Conservation (phyloP, 768 basidiomycete genomes). For the Phylloporus sp. region DNA sequence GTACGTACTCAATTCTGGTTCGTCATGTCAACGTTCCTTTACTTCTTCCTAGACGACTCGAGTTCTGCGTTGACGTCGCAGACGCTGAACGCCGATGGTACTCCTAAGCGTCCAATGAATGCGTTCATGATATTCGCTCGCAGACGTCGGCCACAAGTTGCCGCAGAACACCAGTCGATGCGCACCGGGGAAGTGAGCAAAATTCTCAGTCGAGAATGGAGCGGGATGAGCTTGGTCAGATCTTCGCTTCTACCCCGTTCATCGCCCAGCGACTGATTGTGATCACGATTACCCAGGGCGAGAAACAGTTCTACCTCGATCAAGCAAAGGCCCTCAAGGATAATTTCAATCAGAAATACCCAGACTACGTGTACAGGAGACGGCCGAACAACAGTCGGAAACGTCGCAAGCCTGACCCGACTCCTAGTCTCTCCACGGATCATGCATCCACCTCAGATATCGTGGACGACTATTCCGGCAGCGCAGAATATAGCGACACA, state of each 20-base stretch:
- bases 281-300: slow-evolving; percentile 40
- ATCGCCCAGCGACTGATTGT: slow-evolving; percentile 14
- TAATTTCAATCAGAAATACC: slow-evolving; percentile 78
- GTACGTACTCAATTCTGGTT: slow-evolving; percentile 26
- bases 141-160: slow-evolving; percentile 74
- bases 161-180: slow-evolving; percentile 84
- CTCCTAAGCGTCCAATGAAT: slow-evolving; percentile 89
- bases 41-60: slow-evolving; percentile 32
- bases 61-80: slow-evolving; percentile 60
- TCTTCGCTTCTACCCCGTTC: background rate
- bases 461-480: slow-evolving; percentile 28
- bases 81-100: slow-evolving; percentile 80
- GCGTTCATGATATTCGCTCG: slow-evolving; percentile 93
- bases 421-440: slow-evolving; percentile 28
- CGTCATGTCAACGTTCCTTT: slow-evolving; percentile 12
- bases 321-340: slow-evolving; percentile 85
- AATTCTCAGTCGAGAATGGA: slow-evolving; percentile 84
- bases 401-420: slow-evolving; percentile 41
- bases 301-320: slow-evolving; percentile 85
- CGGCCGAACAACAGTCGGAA: slow-evolving; percentile 84
- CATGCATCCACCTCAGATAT: slow-evolving; percentile 28
- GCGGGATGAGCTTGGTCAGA: slow-evolving; percentile 66
- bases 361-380: slow-evolving; percentile 85
- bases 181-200: slow-evolving; percentile 89
- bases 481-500: slow-evolving; percentile 34